These are phyloP conservation scores for Mollisiaceae sp. DNA, from an alignment of 2,329 filamentous ascomycete genomes.

Conservation along the genomic window DNA sequence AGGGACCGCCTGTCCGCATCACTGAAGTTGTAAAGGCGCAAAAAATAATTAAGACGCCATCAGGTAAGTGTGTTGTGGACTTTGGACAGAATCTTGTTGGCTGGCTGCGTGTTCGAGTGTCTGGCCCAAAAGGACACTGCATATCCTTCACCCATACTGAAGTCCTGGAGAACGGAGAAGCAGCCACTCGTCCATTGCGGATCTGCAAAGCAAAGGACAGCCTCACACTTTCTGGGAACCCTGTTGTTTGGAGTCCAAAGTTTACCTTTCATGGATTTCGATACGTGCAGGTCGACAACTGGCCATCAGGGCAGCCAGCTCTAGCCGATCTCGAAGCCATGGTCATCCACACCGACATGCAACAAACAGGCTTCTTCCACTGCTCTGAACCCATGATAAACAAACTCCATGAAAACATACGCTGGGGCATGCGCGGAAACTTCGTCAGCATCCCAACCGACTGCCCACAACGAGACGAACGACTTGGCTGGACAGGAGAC, in stretches of 20 bases:
- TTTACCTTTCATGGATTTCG: slow-evolving; percentile 57
- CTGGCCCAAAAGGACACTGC: slow-evolving; percentile 45
- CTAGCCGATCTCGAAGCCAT: slow-evolving; percentile 32
- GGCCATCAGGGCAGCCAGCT: slow-evolving; percentile 20
- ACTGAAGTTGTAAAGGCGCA: slow-evolving; percentile 39
- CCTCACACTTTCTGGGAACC: slow-evolving; percentile 42
- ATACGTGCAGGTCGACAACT: slow-evolving; percentile 41
- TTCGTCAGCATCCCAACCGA: slow-evolving; percentile 53
- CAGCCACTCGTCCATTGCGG: slow-evolving; percentile 48
- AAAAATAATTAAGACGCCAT: slow-evolving; percentile 43
- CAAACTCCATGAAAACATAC: slow-evolving; percentile 51
- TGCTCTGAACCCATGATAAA: slow-evolving; percentile 46
- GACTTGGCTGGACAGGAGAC: slow-evolving; percentile 55
- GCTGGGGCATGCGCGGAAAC: slow-evolving; percentile 54
- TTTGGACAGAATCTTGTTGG: slow-evolving; percentile 66
- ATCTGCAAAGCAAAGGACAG: slow-evolving; percentile 46
- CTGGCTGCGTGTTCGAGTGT: slow-evolving; percentile 48
- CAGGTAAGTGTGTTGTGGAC: slow-evolving; percentile 55
- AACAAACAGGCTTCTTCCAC: slow-evolving; percentile 35
- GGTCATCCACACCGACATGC: slow-evolving; percentile 37
- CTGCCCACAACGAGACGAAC: slow-evolving; percentile 55
- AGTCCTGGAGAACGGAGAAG: slow-evolving; percentile 51
- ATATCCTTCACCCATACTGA: slow-evolving; percentile 52
- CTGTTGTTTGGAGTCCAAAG: slow-evolving; percentile 46
- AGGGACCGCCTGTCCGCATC: slow-evolving; percentile 52